A percentile compares a stretch with the other conserved stretches of the same genome.
Evolutionary conservation across 75 land plant genomes (phyloP).

Genomic region (Picea glauca): DNA sequence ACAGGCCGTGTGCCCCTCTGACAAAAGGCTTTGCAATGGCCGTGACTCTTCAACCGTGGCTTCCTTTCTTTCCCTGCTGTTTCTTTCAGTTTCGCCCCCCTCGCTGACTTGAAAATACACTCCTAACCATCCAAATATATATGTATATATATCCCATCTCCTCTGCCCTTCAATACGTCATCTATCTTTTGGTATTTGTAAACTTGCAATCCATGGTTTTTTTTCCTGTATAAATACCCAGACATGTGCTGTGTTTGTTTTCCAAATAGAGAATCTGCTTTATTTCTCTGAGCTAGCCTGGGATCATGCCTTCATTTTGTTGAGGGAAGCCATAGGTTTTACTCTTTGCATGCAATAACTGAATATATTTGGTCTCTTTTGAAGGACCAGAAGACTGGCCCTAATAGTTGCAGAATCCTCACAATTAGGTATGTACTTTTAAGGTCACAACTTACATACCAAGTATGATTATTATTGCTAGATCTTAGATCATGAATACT

Average conservation of each 20-base stretch:
- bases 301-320: neutral
- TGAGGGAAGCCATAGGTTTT: neutral
- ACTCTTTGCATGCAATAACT: neutral
- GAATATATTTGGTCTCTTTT: neutral
- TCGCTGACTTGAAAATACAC: neutral
- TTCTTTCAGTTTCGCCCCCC: neutral
- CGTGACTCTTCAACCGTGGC: slow-evolving; percentile 6
- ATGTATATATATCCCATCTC: no score
- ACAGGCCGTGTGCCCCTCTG: slow-evolving; percentile 6
- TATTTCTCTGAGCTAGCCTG: neutral
- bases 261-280: neutral
- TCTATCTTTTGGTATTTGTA: neutral
- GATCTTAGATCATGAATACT: neutral
- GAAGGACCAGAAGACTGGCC: neutral
- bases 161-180: neutral
- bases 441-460: neutral
- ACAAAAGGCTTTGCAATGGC: slow-evolving; percentile 7
- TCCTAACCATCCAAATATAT: neutral
- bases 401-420: neutral
- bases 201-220: no score
- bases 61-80: neutral
- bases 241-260: neutral
- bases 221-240: neutral
- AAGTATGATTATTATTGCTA: neutral
- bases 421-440: neutral